Evolutionary conservation across 179 eudicot species (phyloP).

Genomic region (Beta macrorhiza): DNA sequence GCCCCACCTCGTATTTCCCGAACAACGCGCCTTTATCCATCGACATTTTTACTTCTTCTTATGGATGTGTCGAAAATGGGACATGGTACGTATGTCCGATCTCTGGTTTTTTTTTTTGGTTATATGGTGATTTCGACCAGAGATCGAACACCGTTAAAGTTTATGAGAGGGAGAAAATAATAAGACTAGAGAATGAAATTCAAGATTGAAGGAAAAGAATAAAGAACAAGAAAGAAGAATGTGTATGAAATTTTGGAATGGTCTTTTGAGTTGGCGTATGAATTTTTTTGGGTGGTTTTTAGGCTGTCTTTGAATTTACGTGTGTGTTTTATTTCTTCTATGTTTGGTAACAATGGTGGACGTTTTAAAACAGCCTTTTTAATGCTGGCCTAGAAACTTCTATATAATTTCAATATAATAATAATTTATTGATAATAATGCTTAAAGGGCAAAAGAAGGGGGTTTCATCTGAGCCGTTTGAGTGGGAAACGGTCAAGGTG

Average conservation of each 20-base stretch:
- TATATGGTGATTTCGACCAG: neutral
- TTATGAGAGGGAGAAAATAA: neutral
- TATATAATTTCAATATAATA: neutral
- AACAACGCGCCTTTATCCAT: conserved; percentile 20
- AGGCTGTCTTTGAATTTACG: neutral
- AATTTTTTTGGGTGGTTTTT: neutral
- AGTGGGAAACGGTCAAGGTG: neutral
- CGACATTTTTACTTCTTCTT: neutral
- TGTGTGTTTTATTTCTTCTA: neutral
- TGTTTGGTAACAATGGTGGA: conserved; percentile 2
- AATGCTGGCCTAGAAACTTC: conserved; percentile 8
- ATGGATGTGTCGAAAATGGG: neutral
- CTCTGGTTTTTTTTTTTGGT: neutral
- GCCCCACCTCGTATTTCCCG: conserved; percentile 43
- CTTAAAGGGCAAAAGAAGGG: too few relatives aligned
- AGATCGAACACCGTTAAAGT: neutral
- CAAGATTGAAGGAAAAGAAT: neutral
- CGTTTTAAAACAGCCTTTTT: neutral
- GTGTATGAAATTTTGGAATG: neutral
- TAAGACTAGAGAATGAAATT: neutral
- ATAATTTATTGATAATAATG: neutral
- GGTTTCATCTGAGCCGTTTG: neutral
- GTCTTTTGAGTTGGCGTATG: neutral
- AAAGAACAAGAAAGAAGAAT: too few relatives aligned
- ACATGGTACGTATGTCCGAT: neutral